A percentile compares a stretch with the other conserved stretches of the same genome.
Conservation (phyloP, 768 basidiomycete species). For the Rickenella mellea region DNA sequence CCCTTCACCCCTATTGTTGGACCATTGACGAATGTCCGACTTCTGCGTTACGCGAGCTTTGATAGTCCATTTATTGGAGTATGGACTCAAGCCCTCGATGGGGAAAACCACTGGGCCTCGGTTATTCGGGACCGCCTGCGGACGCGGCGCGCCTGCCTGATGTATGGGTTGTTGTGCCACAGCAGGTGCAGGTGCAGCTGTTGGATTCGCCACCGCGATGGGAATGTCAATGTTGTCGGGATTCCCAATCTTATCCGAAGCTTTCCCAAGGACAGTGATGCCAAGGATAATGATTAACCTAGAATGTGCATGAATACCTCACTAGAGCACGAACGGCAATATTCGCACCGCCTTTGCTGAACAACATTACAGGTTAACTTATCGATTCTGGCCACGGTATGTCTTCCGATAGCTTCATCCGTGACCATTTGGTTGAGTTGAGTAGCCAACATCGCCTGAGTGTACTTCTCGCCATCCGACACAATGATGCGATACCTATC, state of each 20-base stretch:
- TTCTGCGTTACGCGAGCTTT: conserved; percentile 89
- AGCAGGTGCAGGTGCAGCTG: conserved; percentile 20
- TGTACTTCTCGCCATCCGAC: conserved; percentile 79
- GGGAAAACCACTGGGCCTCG: conserved; percentile 44
- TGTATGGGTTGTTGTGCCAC: background rate
- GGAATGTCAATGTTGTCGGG: conserved; percentile 28
- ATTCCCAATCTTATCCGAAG: conserved; percentile 67
- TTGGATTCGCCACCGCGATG: conserved; percentile 14
- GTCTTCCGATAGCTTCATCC: conserved; percentile 49
- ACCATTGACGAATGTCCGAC: conserved; percentile 82
- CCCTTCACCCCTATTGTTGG: conserved; percentile 85
- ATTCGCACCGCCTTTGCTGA: conserved; percentile 69
- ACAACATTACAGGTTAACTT: conserved; percentile 77
- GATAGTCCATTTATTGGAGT: conserved; percentile 98
- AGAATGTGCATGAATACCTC: background rate
- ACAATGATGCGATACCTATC: conserved; percentile 77
- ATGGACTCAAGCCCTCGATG: conserved; percentile 91
- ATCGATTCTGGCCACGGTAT: conserved; percentile 61
- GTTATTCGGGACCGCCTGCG: conserved; percentile 11
- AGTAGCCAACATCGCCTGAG: conserved; percentile 93
- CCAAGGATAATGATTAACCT: conserved; percentile 80
- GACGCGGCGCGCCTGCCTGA: conserved; percentile 9
- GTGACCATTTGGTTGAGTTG: conserved; percentile 74
- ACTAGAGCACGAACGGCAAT: conserved; percentile 3
- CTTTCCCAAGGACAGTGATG: conserved; percentile 43